These are phyloP conservation scores for Blumeria graminis DNA, from an alignment of 2,329 filamentous ascomycete species.

Conservation along the genomic window DNA sequence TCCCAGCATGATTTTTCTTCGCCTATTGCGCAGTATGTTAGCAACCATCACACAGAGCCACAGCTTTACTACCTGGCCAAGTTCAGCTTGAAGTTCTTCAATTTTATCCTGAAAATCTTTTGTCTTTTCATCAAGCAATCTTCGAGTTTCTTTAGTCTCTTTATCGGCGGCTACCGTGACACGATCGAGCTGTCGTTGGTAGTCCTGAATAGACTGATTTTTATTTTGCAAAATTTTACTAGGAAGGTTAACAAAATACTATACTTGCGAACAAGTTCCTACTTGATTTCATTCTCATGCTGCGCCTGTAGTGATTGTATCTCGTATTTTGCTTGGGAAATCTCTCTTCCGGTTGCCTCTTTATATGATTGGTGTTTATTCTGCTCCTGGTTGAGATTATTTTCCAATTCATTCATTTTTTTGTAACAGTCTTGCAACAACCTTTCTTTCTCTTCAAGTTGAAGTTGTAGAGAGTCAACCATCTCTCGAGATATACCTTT, in stretches of 20 bases:
- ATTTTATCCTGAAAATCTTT: slow-evolving; percentile 37
- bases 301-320: slow-evolving; percentile 47
- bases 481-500: slow-evolving; percentile 86
- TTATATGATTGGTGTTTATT: slow-evolving; percentile 45
- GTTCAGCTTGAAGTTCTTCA: slow-evolving; percentile 34
- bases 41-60: too few relatives aligned
- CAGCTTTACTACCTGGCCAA: neutral
- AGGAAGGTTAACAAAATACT: slow-evolving; percentile 5
- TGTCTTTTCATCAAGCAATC: slow-evolving; percentile 7
- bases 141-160: too few relatives aligned
- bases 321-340: slow-evolving; percentile 21
- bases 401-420: slow-evolving; percentile 23
- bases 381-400: slow-evolving; percentile 45
- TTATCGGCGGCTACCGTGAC: slow-evolving; percentile 23
- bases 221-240: slow-evolving; percentile 15
- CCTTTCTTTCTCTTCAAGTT: slow-evolving; percentile 48
- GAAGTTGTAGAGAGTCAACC: slow-evolving; percentile 58
- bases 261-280: slow-evolving; percentile 10
- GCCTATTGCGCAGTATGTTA: slow-evolving; percentile 18
- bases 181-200: slow-evolving; percentile 20
- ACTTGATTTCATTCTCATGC: slow-evolving; percentile 41
- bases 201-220: slow-evolving; percentile 11
- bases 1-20: slow-evolving; percentile 33
- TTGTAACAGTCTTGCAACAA: slow-evolving; percentile 24
- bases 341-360: slow-evolving; percentile 28